Evolutionary conservation across 805 yeast genomes (phyloP).

Genomic region (Hyphopichia homilentoma): DNA sequence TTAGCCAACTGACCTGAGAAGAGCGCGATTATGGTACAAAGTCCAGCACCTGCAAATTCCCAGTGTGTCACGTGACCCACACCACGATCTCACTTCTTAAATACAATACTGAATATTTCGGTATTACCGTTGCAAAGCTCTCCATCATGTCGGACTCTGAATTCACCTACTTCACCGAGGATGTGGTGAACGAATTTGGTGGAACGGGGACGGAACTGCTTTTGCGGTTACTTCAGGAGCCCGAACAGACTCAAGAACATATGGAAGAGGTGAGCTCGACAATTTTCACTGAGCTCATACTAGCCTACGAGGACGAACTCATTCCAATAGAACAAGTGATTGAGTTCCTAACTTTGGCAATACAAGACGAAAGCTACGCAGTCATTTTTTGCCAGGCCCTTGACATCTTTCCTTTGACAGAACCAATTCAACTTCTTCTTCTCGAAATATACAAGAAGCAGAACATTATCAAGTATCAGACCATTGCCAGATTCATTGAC

Average conservation of each 20-base stretch:
- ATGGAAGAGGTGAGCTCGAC: constrained; percentile 16
- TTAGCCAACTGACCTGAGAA: too few relatives aligned
- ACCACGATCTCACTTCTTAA: too few relatives aligned
- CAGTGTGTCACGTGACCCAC: too few relatives aligned
- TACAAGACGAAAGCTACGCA: constrained; percentile 30
- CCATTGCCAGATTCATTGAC: constrained; percentile 27
- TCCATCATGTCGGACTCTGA: too few relatives aligned
- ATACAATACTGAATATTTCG: too few relatives aligned
- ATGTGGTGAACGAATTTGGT: constrained; percentile 27
- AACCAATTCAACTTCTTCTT: constrained; percentile 17
- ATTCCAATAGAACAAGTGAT: constrained; percentile 12
- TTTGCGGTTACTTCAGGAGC: constrained; percentile 25
- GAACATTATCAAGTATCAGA: constrained; percentile 24
- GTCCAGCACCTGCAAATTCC: too few relatives aligned
- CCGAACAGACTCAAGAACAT: constrained; percentile 15
- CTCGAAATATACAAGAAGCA: constrained; percentile 18
- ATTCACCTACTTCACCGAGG: constrained; percentile 28
- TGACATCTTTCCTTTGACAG: constrained; percentile 32
- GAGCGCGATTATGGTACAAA: too few relatives aligned
- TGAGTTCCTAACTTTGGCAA: constrained; percentile 22
- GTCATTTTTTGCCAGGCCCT: constrained; percentile 34
- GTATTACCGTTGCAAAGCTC: too few relatives aligned
- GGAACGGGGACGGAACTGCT: constrained; percentile 30
- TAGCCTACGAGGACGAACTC: constrained; percentile 19
- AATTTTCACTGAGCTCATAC: constrained; percentile 31